Base-by-base conservation (phyloP, 306 rosid genomes). In the Lupinus albus region DNA sequence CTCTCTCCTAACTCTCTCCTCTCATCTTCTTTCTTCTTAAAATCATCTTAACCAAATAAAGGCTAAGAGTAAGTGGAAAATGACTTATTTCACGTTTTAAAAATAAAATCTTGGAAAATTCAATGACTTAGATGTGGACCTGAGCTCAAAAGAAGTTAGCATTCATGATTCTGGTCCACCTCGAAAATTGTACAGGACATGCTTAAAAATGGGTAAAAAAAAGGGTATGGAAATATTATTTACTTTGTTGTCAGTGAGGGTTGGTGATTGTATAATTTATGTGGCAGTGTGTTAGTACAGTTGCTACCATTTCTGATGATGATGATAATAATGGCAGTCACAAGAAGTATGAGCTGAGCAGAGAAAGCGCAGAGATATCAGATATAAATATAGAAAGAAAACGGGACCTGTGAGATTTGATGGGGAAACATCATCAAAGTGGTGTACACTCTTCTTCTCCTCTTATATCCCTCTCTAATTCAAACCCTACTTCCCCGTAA, bases 281-380 rank as follows among this genome's bases (percentile, higher is more conserved):
- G 81, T 76, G 74, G 6, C 73, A 53, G 50, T 56, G 81, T 35
- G 76, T 55, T 57, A n/a, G 77, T 70, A 75, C 79, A 67, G 44
- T 42, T 66, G 28, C 66, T 74, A 58, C 76, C 39, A 59, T 77
- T 82, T 71, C 70, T 74, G 80, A 49, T 79, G 61, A 72, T 75
- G 81, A 72, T 82, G 80, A 83, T 83, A 68, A 85, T 77, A 76
- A 78, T 80, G 78, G 74, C 73, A 76, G 77, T 79, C 88, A 85
- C 85, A 83, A 63, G 83, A 82, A 73, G 74, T 48, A 65, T 59
- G 78, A 78, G 49, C 32, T n/a, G 60, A 7, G 58, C 57, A 66
- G 57, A 21, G 41, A 57, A 41, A 5, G 60, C 25, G 52, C 50
- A 68, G 48, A 58, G 68, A 28, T 38, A 48, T 42, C 0, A 35